Percentiles rank a stretch among this genome's conserved stretches.
phyloP scores from a whole-genome alignment of 2,329 filamentous ascomycete species.

The Ophiostoma pallidulum region DNA sequence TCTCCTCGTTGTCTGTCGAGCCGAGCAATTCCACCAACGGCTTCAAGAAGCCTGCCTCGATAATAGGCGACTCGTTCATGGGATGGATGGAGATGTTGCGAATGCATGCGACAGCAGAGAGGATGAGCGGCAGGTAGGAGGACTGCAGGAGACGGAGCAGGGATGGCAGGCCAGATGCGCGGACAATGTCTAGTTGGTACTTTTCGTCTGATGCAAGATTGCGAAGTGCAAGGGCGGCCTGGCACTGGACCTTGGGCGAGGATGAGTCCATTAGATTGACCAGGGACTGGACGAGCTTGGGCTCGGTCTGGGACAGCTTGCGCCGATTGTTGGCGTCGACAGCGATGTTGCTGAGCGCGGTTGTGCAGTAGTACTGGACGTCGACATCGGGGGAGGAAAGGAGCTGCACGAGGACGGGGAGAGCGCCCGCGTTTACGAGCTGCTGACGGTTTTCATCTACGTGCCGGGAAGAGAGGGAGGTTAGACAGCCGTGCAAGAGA shows the following conservation, averaged over 20 bases:
- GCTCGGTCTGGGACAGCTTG: constrained; percentile 82
- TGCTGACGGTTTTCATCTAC: constrained; percentile 95
- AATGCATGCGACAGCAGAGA: constrained; percentile 95
- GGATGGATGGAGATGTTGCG: constrained; percentile 98
- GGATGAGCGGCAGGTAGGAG: constrained; percentile 87
- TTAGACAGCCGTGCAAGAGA: not conserved
- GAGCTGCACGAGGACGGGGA: constrained; percentile 90
- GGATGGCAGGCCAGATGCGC: constrained; percentile 73
- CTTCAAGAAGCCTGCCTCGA: constrained; percentile 91
- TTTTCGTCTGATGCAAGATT: constrained; percentile 97
- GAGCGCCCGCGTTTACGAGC: constrained; percentile 93
- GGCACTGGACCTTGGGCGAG: constrained; percentile 95
- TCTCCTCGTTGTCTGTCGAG: constrained; percentile 95
- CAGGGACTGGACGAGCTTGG: constrained; percentile 82
- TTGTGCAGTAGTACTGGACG: constrained; percentile 99
- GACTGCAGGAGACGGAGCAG: constrained; percentile 86
- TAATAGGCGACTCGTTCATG: constrained; percentile 94
- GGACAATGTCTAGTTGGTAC: constrained; percentile 95
- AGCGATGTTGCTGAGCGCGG: constrained; percentile 94
- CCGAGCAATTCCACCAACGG: constrained; percentile 89
- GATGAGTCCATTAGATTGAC: constrained; percentile 97
- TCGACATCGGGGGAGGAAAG: constrained; percentile 90
- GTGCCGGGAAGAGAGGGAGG: not conserved
- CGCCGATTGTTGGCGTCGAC: constrained; percentile 87
- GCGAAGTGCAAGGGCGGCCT: constrained; percentile 85